Percentiles rank a stretch among this genome's conserved stretches.
These are phyloP conservation scores for Russula brevipes DNA, from an alignment of 768 basidiomycete genomes.

Conservation along the genomic window DNA sequence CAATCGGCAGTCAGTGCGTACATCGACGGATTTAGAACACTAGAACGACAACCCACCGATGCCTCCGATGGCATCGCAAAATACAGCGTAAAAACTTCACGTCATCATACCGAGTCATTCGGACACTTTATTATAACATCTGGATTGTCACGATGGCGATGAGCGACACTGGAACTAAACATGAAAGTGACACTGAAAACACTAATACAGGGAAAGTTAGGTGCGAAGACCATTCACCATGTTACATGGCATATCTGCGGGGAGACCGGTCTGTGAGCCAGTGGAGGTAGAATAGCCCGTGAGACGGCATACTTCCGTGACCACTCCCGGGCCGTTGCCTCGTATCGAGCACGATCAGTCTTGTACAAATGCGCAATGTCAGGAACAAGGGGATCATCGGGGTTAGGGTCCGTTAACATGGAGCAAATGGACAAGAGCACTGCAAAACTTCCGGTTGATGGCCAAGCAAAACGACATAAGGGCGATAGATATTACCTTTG, in stretches of 20 bases:
- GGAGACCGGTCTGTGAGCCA: slow-evolving; percentile 5
- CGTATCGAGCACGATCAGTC: slow-evolving; percentile 96
- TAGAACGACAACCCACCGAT: neutral
- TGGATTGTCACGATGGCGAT: slow-evolving; percentile 19
- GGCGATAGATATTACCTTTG: slow-evolving; percentile 60
- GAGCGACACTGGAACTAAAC: slow-evolving; percentile 18
- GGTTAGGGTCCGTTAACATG: slow-evolving; percentile 99
- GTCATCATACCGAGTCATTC: neutral
- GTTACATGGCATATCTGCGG: slow-evolving; percentile 26
- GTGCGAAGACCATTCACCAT: slow-evolving; percentile 12
- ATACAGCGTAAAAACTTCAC: neutral
- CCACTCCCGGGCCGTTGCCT: slow-evolving; percentile 98
- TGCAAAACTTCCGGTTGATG: slow-evolving; percentile 31
- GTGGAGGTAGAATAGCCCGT: neutral
- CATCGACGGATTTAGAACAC: neutral
- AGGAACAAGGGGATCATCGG: slow-evolving; percentile 97
- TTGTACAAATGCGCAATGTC: slow-evolving; percentile 99
- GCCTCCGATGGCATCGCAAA: neutral
- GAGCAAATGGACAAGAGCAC: slow-evolving; percentile 98
- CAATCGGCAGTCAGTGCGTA: neutral
- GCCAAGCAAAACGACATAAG: neutral
- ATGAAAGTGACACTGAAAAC: slow-evolving; percentile 19
- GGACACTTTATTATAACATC: slow-evolving; percentile 13
- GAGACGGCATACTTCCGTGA: slow-evolving; percentile 81
- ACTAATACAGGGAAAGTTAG: slow-evolving; percentile 21